Evolutionary conservation across 1,139 yeast species (phyloP).

Genomic region (Candida dubliniensis): DNA sequence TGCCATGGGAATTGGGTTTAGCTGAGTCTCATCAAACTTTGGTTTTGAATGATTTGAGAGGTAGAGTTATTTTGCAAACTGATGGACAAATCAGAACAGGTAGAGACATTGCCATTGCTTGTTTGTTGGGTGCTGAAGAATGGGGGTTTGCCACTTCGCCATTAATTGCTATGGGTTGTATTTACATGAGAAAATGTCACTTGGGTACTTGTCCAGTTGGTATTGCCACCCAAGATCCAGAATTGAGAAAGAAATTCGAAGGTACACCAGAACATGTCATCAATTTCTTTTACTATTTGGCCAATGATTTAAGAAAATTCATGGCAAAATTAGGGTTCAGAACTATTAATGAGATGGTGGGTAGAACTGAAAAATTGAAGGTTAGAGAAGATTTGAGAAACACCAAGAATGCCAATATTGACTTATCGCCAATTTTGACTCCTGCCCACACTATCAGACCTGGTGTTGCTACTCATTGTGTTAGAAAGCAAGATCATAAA

Average conservation of each 20-base stretch:
- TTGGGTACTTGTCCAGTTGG: constrained; percentile 96
- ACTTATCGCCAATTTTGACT: constrained; percentile 87
- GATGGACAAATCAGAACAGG: constrained; percentile 98
- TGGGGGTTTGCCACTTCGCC: constrained; percentile 99
- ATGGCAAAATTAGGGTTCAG: constrained; percentile 97
- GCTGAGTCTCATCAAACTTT: constrained; percentile 98
- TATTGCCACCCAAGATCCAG: constrained; percentile 98
- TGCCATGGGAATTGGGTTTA: constrained; percentile 98
- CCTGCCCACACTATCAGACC: constrained; percentile 97
- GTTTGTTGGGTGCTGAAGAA: constrained; percentile 95
- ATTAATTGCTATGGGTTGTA: constrained; percentile 95
- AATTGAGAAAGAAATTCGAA: constrained; percentile 82
- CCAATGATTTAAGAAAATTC: constrained; percentile 86
- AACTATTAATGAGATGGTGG: constrained; percentile 96
- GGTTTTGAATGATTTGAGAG: constrained; percentile 92
- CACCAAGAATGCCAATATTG: constrained; percentile 89
- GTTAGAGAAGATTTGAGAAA: constrained; percentile 85
- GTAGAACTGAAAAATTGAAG: constrained; percentile 85
- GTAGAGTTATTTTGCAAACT: constrained; percentile 91
- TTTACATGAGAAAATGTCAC: constrained; percentile 94
- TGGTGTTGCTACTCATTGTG: constrained; percentile 94
- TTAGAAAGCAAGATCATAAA: constrained; percentile 92
- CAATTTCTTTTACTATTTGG: constrained; percentile 92
- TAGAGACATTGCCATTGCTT: constrained; percentile 93
- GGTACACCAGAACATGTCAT: constrained; percentile 99